phyloP scores from a whole-genome alignment of 495 filamentous ascomycete genomes.

The Penicillium paradoxum region DNA sequence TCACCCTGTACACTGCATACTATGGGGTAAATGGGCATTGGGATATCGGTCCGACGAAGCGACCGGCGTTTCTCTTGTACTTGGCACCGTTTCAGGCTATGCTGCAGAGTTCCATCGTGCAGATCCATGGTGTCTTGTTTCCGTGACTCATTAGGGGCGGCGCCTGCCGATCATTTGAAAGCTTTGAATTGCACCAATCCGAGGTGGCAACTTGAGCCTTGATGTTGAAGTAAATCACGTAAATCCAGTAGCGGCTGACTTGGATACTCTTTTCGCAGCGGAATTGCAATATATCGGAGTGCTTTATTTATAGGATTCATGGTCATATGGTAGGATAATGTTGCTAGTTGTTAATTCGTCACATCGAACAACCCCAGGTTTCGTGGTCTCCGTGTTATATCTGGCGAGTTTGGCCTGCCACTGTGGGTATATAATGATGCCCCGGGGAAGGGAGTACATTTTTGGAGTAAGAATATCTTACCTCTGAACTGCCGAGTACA shows the following conservation, averaged over 20 bases:
- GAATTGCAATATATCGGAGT: not conserved
- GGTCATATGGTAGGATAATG: not conserved
- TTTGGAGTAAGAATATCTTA: not conserved
- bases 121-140: not conserved
- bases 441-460: not conserved
- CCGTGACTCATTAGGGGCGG: not conserved
- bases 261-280: not conserved
- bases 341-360: not conserved
- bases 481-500: not conserved
- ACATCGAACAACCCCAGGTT: not conserved
- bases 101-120: conserved; percentile 2
- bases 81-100: conserved; percentile 4
- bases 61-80: not conserved
- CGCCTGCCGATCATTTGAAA: not conserved
- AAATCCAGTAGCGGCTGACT: not conserved
- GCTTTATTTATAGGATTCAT: too few species aligned
- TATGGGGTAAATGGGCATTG: not conserved
- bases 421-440: not conserved
- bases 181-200: not conserved
- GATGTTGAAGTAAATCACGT: not conserved
- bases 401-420: not conserved
- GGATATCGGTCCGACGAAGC: not conserved
- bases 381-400: conserved; percentile 1
- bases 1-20: not conserved
- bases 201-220: too few species aligned